Evolutionary conservation across 2,329 filamentous ascomycete genomes (phyloP).

Genomic region (Colletotrichum spinosum): DNA sequence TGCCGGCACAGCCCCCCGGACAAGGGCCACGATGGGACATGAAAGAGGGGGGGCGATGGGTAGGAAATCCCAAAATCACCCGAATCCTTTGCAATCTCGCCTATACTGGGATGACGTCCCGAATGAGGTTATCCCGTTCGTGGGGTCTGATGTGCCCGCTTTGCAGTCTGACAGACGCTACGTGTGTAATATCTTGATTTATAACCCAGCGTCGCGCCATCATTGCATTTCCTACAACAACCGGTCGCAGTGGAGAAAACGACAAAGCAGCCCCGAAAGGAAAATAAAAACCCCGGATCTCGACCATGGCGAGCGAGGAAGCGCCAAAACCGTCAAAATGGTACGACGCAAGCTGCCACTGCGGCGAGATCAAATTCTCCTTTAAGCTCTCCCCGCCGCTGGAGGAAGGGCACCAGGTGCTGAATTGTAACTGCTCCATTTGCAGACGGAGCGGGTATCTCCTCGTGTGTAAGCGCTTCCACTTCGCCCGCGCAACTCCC

Average conservation of each 20-base stretch:
- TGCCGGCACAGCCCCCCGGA: too few species aligned
- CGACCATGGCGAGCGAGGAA: constrained; percentile 32
- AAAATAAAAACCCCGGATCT: too few species aligned
- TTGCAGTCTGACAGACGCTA: background rate
- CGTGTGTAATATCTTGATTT: background rate
- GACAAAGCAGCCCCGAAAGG: background rate
- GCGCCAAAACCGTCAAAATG: constrained; percentile 46
- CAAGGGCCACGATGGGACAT: background rate
- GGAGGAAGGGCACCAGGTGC: constrained; percentile 53
- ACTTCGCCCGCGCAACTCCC: background rate
- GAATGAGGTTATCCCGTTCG: too few species aligned
- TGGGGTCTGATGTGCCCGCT: background rate
- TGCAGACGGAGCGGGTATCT: constrained; percentile 64
- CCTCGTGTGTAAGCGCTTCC: constrained; percentile 54
- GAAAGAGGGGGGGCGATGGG: background rate
- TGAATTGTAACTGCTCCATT: constrained; percentile 66
- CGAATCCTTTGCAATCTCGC: background rate
- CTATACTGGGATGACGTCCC: too few species aligned
- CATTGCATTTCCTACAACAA: background rate
- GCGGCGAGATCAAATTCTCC: constrained; percentile 61
- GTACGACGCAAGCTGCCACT: constrained; percentile 65
- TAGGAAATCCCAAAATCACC: too few species aligned
- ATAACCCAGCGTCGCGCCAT: background rate
- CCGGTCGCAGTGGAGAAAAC: too few species aligned
- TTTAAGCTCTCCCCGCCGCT: constrained; percentile 62